Evolutionary conservation across 345 rosid species (phyloP).

Genomic region (Bretschneidera sinensis): DNA sequence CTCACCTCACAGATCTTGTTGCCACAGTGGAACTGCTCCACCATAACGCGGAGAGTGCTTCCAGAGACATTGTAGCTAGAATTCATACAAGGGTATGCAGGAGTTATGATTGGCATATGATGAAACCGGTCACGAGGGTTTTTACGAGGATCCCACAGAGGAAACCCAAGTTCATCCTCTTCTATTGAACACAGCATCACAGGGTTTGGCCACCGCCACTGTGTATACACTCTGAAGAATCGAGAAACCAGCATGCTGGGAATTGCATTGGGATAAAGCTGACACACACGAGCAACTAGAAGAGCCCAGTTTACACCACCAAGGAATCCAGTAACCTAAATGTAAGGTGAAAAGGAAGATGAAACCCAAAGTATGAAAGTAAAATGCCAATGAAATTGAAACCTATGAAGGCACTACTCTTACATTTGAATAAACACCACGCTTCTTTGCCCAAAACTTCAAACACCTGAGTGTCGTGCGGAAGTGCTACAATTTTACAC

Average conservation of each 20-base stretch:
- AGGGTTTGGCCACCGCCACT: conserved; percentile 85
- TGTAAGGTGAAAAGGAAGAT: conserved; percentile 1
- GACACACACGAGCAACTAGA: conserved; percentile 71
- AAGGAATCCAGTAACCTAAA: conserved; percentile 68
- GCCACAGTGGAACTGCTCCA: conserved; percentile 63
- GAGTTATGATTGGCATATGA: conserved; percentile 76
- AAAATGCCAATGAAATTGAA: neutral
- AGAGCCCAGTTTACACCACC: conserved; percentile 84
- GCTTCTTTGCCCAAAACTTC: conserved; percentile 72
- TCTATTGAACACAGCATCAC: conserved; percentile 72
- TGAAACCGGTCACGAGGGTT: conserved; percentile 61
- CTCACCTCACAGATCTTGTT: conserved; percentile 56
- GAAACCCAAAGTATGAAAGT: neutral
- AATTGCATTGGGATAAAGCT: conserved; percentile 72
- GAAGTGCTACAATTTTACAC: conserved; percentile 51
- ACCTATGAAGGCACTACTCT: conserved; percentile 19
- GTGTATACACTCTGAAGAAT: conserved; percentile 62
- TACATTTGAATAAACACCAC: conserved; percentile 76
- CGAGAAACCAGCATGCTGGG: conserved; percentile 71
- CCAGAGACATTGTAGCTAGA: conserved; percentile 72
- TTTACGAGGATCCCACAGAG: conserved; percentile 68
- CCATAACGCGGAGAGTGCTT: conserved; percentile 70
- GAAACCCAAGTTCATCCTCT: conserved; percentile 61
- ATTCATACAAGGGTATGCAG: conserved; percentile 85
- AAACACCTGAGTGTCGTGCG: conserved; percentile 57